These are phyloP conservation scores for Clavispora phyllophila DNA, from an alignment of 805 yeast genomes.

Conservation along the genomic window DNA sequence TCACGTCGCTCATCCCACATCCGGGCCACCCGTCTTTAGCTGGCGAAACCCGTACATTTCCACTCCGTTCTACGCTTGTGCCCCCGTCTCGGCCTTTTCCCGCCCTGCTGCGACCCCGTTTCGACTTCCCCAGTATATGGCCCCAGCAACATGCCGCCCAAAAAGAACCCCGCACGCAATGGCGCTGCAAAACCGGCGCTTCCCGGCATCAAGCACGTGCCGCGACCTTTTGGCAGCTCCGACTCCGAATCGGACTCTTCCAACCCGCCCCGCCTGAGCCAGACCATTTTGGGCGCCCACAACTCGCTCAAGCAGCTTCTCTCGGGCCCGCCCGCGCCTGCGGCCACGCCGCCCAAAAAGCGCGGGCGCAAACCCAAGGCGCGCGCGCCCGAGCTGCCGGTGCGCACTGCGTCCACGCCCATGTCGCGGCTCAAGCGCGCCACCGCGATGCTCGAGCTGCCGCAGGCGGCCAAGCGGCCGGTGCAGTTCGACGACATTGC, in stretches of 20 bases:
- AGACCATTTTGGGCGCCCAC: slow-evolving; percentile 11
- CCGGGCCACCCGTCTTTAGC: no score
- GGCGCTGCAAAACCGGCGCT: not conserved
- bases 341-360: slow-evolving; percentile 3
- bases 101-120: no score
- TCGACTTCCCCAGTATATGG: not conserved
- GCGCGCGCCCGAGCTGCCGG: slow-evolving; percentile 7
- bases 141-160: not conserved
- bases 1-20: no score
- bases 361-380: slow-evolving; percentile 2
- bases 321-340: slow-evolving; percentile 3
- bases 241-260: slow-evolving; percentile 6
- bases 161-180: not conserved
- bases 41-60: not conserved
- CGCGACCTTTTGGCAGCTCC: slow-evolving; percentile 3
- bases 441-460: slow-evolving; percentile 8
- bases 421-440: slow-evolving; percentile 12
- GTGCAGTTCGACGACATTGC: slow-evolving; percentile 10
- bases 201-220: not conserved
- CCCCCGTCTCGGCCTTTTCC: no score
- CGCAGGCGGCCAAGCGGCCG: slow-evolving; percentile 2
- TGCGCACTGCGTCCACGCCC: slow-evolving; percentile 12
- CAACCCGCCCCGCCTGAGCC: slow-evolving; percentile 9
- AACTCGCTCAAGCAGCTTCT: slow-evolving; percentile 15
- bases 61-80: no score